Evolutionary conservation across 352 stramenopile genomes (phyloP), one percentile per base, ranked within the genome.

Genomic region (Globisporangium spinosum): DNA sequence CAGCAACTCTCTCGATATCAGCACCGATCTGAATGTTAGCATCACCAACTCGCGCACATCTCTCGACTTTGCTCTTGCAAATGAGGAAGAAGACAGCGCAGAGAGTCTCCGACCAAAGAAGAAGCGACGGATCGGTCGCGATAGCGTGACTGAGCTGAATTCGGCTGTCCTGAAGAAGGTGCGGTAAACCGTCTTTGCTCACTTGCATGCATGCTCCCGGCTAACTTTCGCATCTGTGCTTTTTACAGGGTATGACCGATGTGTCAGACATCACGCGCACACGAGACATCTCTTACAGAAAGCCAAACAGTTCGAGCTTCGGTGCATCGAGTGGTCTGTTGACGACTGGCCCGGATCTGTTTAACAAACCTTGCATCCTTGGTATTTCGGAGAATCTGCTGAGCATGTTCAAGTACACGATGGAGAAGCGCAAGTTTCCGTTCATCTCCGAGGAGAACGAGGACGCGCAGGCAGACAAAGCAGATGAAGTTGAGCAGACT

Each of bases 401-500:
- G 0, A 53, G 38, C 17, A 93, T 97, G 87, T 95, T 94, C 60
- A 80, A 82, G 62, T 67, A 83, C 58, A 95, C 85, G 1, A 95
- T 95, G 89, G 93, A 87, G 73, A 94, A 94, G 76, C 76, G 77
- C 20, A 96, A 91, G 58, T 90, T 94, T 53, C 86, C 82, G 34
- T 93, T 93, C 62, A 68, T 76, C 27, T 68, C 55, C 1, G 73
- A 72, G 29, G 57, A 76, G 8, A 65, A 69, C 3, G 40, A 73
- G 1, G 59, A 61, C 23, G 38, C 15, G 64, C 61, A 61, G 70
- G 70, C 35, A 77, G 43, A 59, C 7, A 51, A 76, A 34, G 69
- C 86, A 20, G 64, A 64, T 3, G 75, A 81, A n/a, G 78, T 92
- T 55, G 87, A 95, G 56, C 71, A 90, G 49, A 89, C 80, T 23